phyloP scores from a whole-genome alignment of 805 yeast genomes.

The Lipomyces kockii region DNA sequence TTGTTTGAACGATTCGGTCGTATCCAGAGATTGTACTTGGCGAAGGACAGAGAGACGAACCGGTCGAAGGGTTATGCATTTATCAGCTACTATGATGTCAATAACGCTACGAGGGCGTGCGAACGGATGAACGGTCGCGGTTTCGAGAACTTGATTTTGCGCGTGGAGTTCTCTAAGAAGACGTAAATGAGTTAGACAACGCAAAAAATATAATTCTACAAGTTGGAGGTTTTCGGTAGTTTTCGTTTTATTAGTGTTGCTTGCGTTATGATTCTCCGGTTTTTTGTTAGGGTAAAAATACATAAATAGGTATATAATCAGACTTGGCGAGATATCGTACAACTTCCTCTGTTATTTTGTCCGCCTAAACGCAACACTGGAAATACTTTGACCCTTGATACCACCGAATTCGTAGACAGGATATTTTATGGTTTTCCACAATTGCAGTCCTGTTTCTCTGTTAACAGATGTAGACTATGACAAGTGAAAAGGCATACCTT shows the following conservation, averaged over 20 bases:
- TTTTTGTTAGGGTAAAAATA: not conserved
- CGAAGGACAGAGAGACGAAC: conserved; percentile 91
- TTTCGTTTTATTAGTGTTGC: too few species aligned
- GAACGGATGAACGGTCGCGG: conserved; percentile 85
- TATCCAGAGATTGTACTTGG: conserved; percentile 77
- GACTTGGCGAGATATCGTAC: not conserved
- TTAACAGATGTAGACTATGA: not conserved
- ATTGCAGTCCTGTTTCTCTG: conserved; percentile 50
- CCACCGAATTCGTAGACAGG: conserved; percentile 92
- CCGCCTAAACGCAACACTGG: conserved; percentile 72
- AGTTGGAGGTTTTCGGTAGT: not conserved
- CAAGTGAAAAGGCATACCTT: conserved; percentile 37
- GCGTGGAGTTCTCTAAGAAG: conserved; percentile 49
- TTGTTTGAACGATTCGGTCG: conserved; percentile 74
- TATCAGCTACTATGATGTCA: conserved; percentile 73
- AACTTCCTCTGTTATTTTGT: not conserved
- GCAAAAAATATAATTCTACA: too few species aligned
- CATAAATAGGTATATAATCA: not conserved
- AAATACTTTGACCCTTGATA: conserved; percentile 80
- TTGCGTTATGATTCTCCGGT: not conserved
- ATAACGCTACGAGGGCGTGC: conserved; percentile 76
- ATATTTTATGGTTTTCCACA: conserved; percentile 72
- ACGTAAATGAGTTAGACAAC: conserved; percentile 18
- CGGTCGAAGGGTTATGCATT: conserved; percentile 95
- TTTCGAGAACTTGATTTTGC: conserved; percentile 83